Conservation (phyloP, 208 protist species). For the Trypanosoma mega region DNA sequence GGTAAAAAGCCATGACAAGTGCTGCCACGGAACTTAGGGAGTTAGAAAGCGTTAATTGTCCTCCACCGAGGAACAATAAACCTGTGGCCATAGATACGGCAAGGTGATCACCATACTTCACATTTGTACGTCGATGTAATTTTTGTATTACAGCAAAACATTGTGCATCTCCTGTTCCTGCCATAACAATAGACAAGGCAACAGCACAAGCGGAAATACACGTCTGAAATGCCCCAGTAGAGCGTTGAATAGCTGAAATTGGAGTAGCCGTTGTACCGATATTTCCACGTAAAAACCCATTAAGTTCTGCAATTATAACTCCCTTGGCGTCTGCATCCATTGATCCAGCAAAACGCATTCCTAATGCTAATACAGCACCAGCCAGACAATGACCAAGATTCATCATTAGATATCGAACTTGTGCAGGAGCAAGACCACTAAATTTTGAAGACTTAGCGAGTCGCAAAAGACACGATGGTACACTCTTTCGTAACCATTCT, state of each 20-base stretch:
- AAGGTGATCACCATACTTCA: constrained; percentile 94
- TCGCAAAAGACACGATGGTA: constrained; percentile 46
- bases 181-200: constrained; percentile 86
- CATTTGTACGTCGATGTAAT: constrained; percentile 56
- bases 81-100: constrained; percentile 93
- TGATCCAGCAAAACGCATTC: constrained; percentile 78
- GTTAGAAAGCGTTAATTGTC: constrained; percentile 87
- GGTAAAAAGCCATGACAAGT: constrained; percentile 93
- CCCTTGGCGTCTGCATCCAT: constrained; percentile 54
- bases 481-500: constrained; percentile 47
- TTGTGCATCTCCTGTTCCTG: constrained; percentile 90
- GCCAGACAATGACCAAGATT: constrained; percentile 77
- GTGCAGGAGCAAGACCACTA: constrained; percentile 42
- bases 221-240: constrained; percentile 69
- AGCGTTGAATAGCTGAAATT: constrained; percentile 59
- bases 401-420: constrained; percentile 78
- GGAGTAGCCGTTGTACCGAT: constrained; percentile 54
- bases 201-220: constrained; percentile 73
- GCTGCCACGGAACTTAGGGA: constrained; percentile 81
- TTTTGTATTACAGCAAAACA: constrained; percentile 69
- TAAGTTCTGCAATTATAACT: constrained; percentile 59
- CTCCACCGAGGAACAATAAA: constrained; percentile 94
- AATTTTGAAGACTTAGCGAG: constrained; percentile 25
- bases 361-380: constrained; percentile 66
- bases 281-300: constrained; percentile 60